These are phyloP conservation scores for Chalciporus sphaerocephalus DNA, from an alignment of 768 basidiomycete species.

Conservation along the genomic window DNA sequence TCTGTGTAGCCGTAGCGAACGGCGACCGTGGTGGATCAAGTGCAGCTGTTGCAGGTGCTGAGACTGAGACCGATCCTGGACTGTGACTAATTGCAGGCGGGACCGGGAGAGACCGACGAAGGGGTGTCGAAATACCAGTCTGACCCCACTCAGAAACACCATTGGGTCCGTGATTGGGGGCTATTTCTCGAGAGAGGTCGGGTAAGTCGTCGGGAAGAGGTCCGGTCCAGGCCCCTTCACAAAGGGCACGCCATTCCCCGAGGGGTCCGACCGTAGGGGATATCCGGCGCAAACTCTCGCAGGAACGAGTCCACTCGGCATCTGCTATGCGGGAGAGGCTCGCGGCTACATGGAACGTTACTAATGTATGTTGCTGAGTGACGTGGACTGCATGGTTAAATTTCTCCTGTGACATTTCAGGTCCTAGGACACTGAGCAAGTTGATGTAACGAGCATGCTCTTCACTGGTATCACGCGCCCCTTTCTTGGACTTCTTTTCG, in stretches of 20 bases:
- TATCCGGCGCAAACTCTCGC: constrained; percentile 66
- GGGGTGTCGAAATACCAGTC: constrained; percentile 16
- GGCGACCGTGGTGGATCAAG: constrained; percentile 27
- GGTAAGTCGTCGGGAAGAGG: constrained; percentile 31
- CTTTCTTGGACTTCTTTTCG: constrained; percentile 80
- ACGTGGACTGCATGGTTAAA: constrained; percentile 64
- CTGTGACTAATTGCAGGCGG: constrained; percentile 15
- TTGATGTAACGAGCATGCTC: constrained; percentile 78
- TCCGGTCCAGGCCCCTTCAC: constrained; percentile 72
- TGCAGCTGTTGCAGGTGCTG: background rate
- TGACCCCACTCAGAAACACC: constrained; percentile 31
- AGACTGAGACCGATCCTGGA: constrained; percentile 10
- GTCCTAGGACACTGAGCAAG: constrained; percentile 64
- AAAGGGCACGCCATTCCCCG: constrained; percentile 67
- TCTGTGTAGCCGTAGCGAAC: constrained; percentile 13
- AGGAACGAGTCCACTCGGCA: constrained; percentile 68
- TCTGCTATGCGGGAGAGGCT: constrained; percentile 70
- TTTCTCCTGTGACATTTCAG: constrained; percentile 78
- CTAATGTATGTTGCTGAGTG: constrained; percentile 54
- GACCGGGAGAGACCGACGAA: constrained; percentile 19
- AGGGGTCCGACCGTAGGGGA: constrained; percentile 66
- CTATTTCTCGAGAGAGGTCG: constrained; percentile 9
- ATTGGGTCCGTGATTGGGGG: background rate
- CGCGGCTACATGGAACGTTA: constrained; percentile 59
- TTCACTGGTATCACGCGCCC: constrained; percentile 57